These are phyloP conservation scores for Leishmania turanica DNA, from an alignment of 208 protist species.

Conservation along the genomic window DNA sequence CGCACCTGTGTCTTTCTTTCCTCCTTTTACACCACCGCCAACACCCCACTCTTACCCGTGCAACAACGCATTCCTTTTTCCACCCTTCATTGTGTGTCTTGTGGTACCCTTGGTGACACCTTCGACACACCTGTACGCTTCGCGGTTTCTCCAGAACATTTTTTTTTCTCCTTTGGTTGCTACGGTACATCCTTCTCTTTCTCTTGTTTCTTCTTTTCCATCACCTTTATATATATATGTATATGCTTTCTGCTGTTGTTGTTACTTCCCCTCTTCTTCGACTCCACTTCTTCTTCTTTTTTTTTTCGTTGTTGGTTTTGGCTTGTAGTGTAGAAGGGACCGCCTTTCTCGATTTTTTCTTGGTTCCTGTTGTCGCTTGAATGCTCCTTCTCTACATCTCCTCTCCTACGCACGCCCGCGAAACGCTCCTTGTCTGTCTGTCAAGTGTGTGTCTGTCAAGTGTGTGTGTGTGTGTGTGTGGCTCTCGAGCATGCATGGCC, in stretches of 20 bases:
- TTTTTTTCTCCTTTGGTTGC: background rate
- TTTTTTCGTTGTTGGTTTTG: constrained; percentile 1
- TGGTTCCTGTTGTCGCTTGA: background rate
- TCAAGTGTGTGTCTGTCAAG: background rate
- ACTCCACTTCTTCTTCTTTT: constrained; percentile 8
- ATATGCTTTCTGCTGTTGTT: background rate
- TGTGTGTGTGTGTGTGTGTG: background rate
- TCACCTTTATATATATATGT: background rate
- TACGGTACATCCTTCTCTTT: constrained; percentile 1
- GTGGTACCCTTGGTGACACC: background rate
- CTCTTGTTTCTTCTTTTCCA: background rate
- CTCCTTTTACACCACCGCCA: background rate
- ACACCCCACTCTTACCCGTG: background rate
- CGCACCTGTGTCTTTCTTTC: background rate
- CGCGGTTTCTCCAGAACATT: background rate
- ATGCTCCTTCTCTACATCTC: background rate
- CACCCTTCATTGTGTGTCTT: constrained; percentile 10
- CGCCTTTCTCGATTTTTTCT: background rate
- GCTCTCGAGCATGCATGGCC: background rate
- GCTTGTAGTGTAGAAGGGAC: background rate
- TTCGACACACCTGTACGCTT: background rate
- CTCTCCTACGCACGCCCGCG: background rate
- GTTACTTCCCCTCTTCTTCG: background rate
- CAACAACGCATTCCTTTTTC: constrained; percentile 9
- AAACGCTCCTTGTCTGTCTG: background rate